Percentiles rank a stretch among this genome's conserved stretches.
These are phyloP conservation scores for Malus asiatica DNA, from an alignment of 306 rosid genomes.

Conservation along the genomic window DNA sequence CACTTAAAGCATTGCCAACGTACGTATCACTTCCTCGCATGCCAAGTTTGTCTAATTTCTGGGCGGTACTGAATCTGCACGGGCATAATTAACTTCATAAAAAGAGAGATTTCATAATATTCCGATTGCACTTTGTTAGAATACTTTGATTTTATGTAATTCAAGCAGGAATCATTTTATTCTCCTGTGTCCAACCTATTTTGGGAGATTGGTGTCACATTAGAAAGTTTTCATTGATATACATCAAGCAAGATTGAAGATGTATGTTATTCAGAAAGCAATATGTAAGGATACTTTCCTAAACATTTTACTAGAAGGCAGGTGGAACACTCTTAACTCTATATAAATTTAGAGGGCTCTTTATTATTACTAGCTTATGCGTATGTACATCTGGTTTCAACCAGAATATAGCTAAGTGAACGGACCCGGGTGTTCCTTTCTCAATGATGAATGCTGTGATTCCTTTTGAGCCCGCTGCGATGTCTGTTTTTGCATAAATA, in stretches of 20 bases:
- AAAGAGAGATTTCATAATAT: constrained; percentile 11
- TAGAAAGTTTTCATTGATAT: too few species aligned
- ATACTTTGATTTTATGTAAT: neutral
- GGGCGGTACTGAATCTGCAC: constrained; percentile 90
- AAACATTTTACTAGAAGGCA: too few species aligned
- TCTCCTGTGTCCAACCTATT: neutral
- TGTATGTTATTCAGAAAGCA: too few species aligned
- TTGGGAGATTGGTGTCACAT: neutral
- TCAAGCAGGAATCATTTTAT: neutral
- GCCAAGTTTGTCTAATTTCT: constrained; percentile 93
- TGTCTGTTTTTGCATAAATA: constrained; percentile 86
- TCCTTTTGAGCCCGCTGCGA: constrained; percentile 83
- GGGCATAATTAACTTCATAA: constrained; percentile 6
- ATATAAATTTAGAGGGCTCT: too few species aligned
- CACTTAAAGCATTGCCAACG: constrained; percentile 26
- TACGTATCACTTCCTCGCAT: constrained; percentile 99
- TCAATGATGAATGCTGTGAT: constrained; percentile 91
- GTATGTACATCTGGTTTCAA: constrained; percentile 10
- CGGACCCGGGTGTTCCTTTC: constrained; percentile 92
- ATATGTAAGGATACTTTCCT: too few species aligned
- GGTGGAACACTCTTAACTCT: too few species aligned
- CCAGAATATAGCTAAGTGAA: constrained; percentile 18
- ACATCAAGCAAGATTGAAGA: too few species aligned
- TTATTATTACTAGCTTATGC: neutral
- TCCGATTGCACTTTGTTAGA: neutral